Percentiles rank a stretch among this genome's conserved stretches.
These are phyloP conservation scores for Macrolepiota fuliginosa DNA, from an alignment of 768 basidiomycete genomes.

Conservation along the genomic window DNA sequence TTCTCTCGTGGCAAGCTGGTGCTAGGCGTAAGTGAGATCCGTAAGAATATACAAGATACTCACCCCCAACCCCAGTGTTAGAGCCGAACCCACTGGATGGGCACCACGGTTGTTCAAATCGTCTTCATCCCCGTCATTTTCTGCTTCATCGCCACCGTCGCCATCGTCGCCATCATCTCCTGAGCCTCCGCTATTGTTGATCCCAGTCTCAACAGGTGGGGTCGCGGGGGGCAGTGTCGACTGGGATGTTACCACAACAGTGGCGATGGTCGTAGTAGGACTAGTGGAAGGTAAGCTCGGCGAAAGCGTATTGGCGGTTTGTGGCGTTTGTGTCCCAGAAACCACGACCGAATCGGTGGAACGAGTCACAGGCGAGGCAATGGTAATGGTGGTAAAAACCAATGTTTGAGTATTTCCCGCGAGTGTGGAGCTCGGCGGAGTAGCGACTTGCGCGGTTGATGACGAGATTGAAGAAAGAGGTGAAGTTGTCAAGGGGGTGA, in stretches of 20 bases:
- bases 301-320: background rate
- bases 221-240: background rate
- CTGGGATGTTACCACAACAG: background rate
- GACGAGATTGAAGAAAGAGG: constrained; percentile 9
- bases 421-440: background rate
- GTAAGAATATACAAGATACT: background rate
- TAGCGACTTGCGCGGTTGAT: background rate
- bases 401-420: background rate
- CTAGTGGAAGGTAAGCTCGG: background rate
- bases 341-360: background rate
- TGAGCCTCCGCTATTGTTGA: background rate
- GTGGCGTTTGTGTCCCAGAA: background rate
- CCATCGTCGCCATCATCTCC: background rate
- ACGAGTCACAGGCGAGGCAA: background rate
- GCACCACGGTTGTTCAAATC: background rate
- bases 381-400: background rate
- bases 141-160: constrained; percentile 16
- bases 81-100: too few species aligned
- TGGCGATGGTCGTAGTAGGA: background rate
- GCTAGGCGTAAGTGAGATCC: background rate
- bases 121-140: constrained; percentile 16
- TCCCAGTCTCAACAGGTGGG: background rate
- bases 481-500: background rate
- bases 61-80: constrained; percentile 14
- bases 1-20: background rate